Base-by-base conservation (phyloP, 345 rosid genomes). In the Citrus reticulata region DNA sequence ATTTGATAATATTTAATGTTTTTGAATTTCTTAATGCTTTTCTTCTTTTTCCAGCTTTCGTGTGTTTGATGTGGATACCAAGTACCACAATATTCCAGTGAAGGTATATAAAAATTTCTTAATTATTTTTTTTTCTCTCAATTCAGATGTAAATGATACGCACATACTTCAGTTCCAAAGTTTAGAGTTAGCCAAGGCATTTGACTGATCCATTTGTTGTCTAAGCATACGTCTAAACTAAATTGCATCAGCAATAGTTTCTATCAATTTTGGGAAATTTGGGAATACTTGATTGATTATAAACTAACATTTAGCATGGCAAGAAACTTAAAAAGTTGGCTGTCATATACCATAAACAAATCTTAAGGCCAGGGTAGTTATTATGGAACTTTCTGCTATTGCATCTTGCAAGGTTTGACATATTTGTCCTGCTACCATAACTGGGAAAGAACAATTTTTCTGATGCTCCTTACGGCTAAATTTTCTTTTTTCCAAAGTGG, bases 31-130 rank as follows among this genome's bases (percentile, higher is more conserved):
- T 10, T 42, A 7, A 49, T 77, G 65, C 14, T 7, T 78, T 40
- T 58, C 72, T 60, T 74, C 66, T 20, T 77, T 79, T 62, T 81
- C 77, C 88, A 95, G 97, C 68, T 88, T 95, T 81, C 92, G 72
- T 1, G 75, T 93, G 62, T 95, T 89, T 75, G 97, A 95, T 69
- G 84, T 95, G 37, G 98, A 95, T 81, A 85, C 97, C 37, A 80
- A 70, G 25, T 91, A 78, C 85, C 93, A 95, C 82, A 90, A 91
- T 75, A 22, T 80, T 70, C 95, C 95, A 29, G 90, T 89, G 75
- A 90, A 93, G 96, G 98, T 95, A 82, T 59, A 70, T 68, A 2
- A 49, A 9, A 39, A 4, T 67, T 85, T 70, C 25, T 11, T 79
- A 34, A 34, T 42, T 29, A 66, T 46, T 25, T 46, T 46, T 74